phyloP scores from a whole-genome alignment of 2,329 filamentous ascomycete species.

The Talaromyces sp. region DNA sequence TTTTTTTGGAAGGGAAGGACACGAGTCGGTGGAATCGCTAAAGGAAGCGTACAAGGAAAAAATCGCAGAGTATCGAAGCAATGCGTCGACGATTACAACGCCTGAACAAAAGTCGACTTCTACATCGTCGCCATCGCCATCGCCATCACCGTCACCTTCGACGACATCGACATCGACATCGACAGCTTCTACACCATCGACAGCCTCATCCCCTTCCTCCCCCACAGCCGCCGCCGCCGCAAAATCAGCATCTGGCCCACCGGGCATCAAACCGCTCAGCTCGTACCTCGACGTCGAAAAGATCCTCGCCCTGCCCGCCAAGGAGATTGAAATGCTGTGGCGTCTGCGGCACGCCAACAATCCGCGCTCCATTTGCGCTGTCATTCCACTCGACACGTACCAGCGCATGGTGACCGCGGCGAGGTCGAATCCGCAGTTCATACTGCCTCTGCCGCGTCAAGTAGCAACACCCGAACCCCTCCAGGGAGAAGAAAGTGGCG shows the following conservation, averaged over 20 bases:
- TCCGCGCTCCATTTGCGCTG: conserved; percentile 72
- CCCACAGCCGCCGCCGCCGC: conserved; percentile 31
- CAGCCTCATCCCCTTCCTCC: conserved; percentile 14
- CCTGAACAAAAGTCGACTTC: conserved; percentile 24
- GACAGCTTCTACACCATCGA: neutral
- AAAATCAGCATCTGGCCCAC: conserved; percentile 33
- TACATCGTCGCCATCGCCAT: conserved; percentile 7
- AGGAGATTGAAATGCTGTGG: conserved; percentile 86
- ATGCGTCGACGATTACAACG: conserved; percentile 54
- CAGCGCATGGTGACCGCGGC: conserved; percentile 64
- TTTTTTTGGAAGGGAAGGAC: conserved; percentile 60
- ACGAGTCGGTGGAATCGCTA: conserved; percentile 53
- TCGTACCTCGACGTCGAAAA: conserved; percentile 77
- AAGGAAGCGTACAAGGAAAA: conserved; percentile 79
- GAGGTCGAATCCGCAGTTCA: conserved; percentile 74
- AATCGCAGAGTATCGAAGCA: conserved; percentile 65
- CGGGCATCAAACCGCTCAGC: conserved; percentile 58
- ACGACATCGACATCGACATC: neutral
- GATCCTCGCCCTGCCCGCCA: conserved; percentile 61
- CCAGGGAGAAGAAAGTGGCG: conserved; percentile 45
- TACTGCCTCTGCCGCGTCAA: conserved; percentile 68
- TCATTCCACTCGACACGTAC: conserved; percentile 70
- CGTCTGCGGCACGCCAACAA: conserved; percentile 74
- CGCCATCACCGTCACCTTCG: neutral
- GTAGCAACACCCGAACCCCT: conserved; percentile 16